A percentile compares a stretch with the other conserved stretches of the same genome.
phyloP scores from a whole-genome alignment of 805 yeast genomes.

The Wickerhamiella nectarea region DNA sequence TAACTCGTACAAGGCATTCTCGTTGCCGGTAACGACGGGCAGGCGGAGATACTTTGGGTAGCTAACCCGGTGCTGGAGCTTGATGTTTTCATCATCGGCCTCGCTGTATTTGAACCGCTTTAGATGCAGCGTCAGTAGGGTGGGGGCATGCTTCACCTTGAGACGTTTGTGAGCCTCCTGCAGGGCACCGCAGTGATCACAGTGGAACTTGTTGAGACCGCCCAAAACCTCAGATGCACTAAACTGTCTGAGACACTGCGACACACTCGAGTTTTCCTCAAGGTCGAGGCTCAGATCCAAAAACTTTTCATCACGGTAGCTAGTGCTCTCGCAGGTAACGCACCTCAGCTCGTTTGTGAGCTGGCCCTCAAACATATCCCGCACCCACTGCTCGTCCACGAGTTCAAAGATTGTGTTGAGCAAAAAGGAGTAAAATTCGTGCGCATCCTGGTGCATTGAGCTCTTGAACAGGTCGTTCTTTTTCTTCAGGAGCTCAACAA shows the following conservation, averaged over 20 bases:
- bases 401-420: constrained; percentile 55
- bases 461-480: constrained; percentile 78
- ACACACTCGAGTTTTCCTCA: constrained; percentile 57
- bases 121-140: constrained; percentile 65
- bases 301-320: constrained; percentile 73
- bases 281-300: constrained; percentile 78
- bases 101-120: constrained; percentile 90
- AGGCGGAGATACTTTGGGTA: constrained; percentile 65
- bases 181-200: constrained; percentile 77
- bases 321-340: constrained; percentile 69
- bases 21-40: constrained; percentile 43
- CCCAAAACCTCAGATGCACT: constrained; percentile 74
- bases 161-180: constrained; percentile 92
- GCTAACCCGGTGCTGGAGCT: constrained; percentile 70
- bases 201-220: constrained; percentile 81
- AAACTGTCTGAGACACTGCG: constrained; percentile 68
- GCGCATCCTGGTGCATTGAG: constrained; percentile 97
- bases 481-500: constrained; percentile 61
- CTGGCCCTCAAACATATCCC: constrained; percentile 67
- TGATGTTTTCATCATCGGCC: constrained; percentile 62
- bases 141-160: constrained; percentile 64
- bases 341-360: constrained; percentile 82
- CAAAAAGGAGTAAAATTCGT: constrained; percentile 81
- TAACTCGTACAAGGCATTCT: constrained; percentile 59
- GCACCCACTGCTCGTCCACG: constrained; percentile 33